Evolutionary conservation across 2,329 filamentous ascomycete genomes (phyloP).

Genomic region (Penicillium sclerotigenum): DNA sequence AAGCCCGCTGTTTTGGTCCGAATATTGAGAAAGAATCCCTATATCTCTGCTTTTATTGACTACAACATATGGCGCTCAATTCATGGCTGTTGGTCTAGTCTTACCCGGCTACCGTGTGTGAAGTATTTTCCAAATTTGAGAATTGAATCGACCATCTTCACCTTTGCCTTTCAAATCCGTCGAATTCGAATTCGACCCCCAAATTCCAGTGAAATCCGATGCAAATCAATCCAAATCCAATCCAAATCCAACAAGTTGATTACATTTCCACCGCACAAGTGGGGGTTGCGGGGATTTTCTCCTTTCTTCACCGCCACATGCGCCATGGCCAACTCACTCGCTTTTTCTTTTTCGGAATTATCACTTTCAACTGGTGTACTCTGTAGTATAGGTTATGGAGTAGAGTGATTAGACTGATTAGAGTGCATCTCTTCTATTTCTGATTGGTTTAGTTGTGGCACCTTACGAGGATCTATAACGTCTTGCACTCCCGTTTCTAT

Average conservation of each 20-base stretch:
- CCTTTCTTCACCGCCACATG: slow-evolving; percentile 27
- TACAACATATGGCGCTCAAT: background rate
- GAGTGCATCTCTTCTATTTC: background rate
- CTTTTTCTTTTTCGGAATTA: slow-evolving; percentile 16
- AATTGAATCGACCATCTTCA: background rate
- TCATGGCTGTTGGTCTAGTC: background rate
- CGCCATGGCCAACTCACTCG: slow-evolving; percentile 25
- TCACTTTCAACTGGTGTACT: background rate
- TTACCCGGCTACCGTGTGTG: background rate
- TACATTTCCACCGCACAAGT: slow-evolving; percentile 12
- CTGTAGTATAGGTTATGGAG: background rate
- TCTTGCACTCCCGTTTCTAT: background rate
- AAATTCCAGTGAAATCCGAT: too few species aligned
- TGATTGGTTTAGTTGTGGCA: background rate
- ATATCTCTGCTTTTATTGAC: background rate
- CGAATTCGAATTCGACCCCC: background rate
- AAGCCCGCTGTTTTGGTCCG: slow-evolving; percentile 12
- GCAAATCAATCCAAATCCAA: background rate
- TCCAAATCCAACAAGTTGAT: background rate
- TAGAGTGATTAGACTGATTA: too few species aligned
- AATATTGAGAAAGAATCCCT: background rate
- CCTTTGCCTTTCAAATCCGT: background rate
- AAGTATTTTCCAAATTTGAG: background rate
- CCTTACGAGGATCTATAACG: background rate
- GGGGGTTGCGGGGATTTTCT: slow-evolving; percentile 23